These are phyloP conservation scores for Podospora pseudocomata DNA, from an alignment of 495 filamentous ascomycete species.

Conservation along the genomic window DNA sequence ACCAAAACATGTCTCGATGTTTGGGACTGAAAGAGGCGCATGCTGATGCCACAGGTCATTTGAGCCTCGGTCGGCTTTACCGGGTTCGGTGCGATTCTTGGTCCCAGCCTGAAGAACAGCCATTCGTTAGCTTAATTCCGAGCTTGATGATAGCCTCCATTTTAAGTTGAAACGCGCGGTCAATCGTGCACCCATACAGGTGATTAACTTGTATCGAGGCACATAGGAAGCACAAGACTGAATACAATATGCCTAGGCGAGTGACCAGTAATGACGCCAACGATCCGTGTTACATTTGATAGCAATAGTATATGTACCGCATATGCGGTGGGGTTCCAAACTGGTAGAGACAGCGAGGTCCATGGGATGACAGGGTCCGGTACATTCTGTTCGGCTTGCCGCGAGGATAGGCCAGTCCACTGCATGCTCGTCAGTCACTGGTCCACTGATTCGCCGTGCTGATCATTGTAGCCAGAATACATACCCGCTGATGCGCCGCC, in stretches of 20 bases:
- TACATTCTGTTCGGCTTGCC: slow-evolving; percentile 82
- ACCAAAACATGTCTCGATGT: background rate
- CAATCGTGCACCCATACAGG: background rate
- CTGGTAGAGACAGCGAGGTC: no score
- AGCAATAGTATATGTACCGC: no score
- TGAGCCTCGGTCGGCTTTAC: background rate
- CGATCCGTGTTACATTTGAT: no score
- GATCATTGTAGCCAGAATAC: slow-evolving; percentile 24
- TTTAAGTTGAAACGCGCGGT: background rate
- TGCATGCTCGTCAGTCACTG: slow-evolving; percentile 29
- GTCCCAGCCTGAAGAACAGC: background rate
- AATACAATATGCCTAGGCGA: no score
- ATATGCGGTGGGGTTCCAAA: no score
- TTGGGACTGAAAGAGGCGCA: background rate
- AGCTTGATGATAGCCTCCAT: background rate
- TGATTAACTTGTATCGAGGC: background rate
- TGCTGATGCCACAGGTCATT: background rate
- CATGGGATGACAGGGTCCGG: slow-evolving; percentile 14
- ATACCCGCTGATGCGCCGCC: slow-evolving; percentile 86
- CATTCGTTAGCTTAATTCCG: background rate
- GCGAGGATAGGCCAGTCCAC: slow-evolving; percentile 81
- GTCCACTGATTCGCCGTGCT: background rate
- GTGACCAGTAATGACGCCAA: no score
- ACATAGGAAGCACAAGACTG: slow-evolving; percentile 1
- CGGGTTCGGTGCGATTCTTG: background rate